A percentile compares a stretch with the other conserved stretches of the same genome.
Conservation (phyloP, 306 rosid species). For the Medicago lupulina region DNA sequence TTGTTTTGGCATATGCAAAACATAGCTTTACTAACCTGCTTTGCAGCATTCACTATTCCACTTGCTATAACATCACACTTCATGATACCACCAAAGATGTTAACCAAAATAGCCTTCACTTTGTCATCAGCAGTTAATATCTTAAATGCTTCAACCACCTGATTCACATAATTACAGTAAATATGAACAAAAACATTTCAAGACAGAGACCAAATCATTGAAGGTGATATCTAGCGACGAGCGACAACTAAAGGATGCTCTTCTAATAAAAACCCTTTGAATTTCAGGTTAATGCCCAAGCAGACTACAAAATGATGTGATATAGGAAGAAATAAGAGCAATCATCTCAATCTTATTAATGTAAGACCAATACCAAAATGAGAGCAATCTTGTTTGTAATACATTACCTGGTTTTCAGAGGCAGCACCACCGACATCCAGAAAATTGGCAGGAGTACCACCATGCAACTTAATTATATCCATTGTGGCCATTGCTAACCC, state of each 20-base stretch:
- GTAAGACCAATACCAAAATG: slow-evolving; percentile 24
- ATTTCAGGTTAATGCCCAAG: slow-evolving; percentile 20
- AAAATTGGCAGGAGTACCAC: slow-evolving; percentile 99
- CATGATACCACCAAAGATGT: slow-evolving; percentile 99
- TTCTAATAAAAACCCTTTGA: not conserved
- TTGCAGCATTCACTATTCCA: slow-evolving; percentile 99
- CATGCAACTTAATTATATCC: slow-evolving; percentile 95
- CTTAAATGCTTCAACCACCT: slow-evolving; percentile 98
- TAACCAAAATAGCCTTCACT: slow-evolving; percentile 97
- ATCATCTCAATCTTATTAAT: slow-evolving; percentile 1
- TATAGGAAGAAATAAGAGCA: slow-evolving; percentile 20
- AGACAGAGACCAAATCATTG: slow-evolving; percentile 7
- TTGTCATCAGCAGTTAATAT: slow-evolving; percentile 95
- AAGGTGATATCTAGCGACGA: slow-evolving; percentile 25
- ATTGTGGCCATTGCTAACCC: slow-evolving; percentile 99
- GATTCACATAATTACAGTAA: slow-evolving; percentile 41
- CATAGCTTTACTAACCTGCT: slow-evolving; percentile 59
- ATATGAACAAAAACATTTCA: slow-evolving; percentile 27
- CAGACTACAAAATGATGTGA: slow-evolving; percentile 22
- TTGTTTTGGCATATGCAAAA: not conserved
- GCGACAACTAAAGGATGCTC: slow-evolving; percentile 9
- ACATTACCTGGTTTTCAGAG: slow-evolving; percentile 92
- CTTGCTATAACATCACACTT: slow-evolving; percentile 97
- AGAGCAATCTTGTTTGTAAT: slow-evolving; percentile 24
- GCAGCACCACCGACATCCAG: slow-evolving; percentile 99